Evolutionary conservation across 208 protist genomes (phyloP).

Genomic region (Leishmania aethiopica): DNA sequence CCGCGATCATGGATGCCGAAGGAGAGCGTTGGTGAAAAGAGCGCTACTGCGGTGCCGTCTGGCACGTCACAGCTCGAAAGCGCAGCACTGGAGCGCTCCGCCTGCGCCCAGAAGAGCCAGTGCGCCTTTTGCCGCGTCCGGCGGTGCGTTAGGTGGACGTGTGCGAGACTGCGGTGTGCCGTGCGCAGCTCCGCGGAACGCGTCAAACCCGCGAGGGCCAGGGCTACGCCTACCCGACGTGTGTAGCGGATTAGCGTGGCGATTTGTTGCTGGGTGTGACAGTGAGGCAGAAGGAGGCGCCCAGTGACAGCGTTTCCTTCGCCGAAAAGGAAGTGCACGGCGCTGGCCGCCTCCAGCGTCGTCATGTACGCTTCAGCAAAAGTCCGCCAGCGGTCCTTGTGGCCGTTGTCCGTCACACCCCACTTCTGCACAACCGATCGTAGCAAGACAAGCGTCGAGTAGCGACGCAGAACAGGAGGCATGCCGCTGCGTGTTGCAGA

Average conservation of each 20-base stretch:
- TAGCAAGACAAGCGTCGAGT: slow-evolving; percentile 22
- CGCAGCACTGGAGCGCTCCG: background rate
- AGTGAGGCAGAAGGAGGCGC: slow-evolving; percentile 38
- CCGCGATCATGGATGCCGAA: slow-evolving; percentile 12
- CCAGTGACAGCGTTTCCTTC: slow-evolving; percentile 46
- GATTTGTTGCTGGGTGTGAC: slow-evolving; percentile 38
- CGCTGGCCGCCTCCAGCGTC: slow-evolving; percentile 34
- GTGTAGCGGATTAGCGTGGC: slow-evolving; percentile 54
- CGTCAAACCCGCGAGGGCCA: slow-evolving; percentile 31
- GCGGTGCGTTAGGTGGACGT: slow-evolving; percentile 14
- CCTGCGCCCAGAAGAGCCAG: slow-evolving; percentile 3
- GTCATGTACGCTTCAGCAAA: slow-evolving; percentile 23
- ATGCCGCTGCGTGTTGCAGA: slow-evolving; percentile 1
- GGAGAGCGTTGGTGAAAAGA: slow-evolving; percentile 7
- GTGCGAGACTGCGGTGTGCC: slow-evolving; percentile 24
- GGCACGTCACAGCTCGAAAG: background rate
- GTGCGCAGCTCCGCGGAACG: slow-evolving; percentile 9
- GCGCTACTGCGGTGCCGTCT: background rate
- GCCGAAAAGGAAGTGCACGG: slow-evolving; percentile 39
- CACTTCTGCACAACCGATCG: slow-evolving; percentile 12
- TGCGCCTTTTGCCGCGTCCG: background rate
- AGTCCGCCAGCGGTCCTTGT: slow-evolving; percentile 5
- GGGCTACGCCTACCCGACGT: slow-evolving; percentile 6
- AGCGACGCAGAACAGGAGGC: slow-evolving; percentile 28
- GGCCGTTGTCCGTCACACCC: slow-evolving; percentile 8